Evolutionary conservation across 1,139 yeast genomes (phyloP).

Genomic region (Blastobotrys aristatus): DNA sequence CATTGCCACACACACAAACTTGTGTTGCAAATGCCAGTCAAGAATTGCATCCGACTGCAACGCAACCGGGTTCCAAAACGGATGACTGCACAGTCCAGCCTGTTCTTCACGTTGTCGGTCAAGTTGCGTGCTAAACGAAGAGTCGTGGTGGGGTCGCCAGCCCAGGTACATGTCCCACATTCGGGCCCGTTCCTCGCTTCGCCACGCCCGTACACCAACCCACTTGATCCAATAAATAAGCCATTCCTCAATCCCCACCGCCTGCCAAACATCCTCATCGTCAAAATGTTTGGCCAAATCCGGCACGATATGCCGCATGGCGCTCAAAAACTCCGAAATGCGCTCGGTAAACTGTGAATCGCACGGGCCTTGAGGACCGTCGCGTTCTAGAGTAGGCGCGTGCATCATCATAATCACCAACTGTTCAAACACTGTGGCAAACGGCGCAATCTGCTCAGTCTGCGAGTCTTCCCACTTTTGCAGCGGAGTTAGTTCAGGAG

Average conservation of each 20-base stretch:
- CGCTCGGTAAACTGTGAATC: slow-evolving; percentile 50
- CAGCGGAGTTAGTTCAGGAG: slow-evolving; percentile 23
- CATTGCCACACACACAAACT: slow-evolving; percentile 73
- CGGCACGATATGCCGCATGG: slow-evolving; percentile 60
- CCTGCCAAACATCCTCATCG: slow-evolving; percentile 71
- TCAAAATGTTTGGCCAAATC: slow-evolving; percentile 72
- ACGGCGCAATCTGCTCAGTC: slow-evolving; percentile 10
- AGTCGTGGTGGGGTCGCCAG: slow-evolving; percentile 44
- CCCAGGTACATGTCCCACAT: slow-evolving; percentile 86
- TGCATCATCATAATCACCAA: slow-evolving; percentile 71
- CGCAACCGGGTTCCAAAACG: slow-evolving; percentile 33
- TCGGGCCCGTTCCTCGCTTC: slow-evolving; percentile 75
- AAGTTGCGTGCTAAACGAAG: slow-evolving; percentile 24
- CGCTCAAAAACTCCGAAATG: slow-evolving; percentile 66
- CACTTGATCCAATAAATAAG: slow-evolving; percentile 92
- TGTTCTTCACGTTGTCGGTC: slow-evolving; percentile 24
- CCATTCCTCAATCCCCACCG: slow-evolving; percentile 77
- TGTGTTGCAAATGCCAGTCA: slow-evolving; percentile 73
- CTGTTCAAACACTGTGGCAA: slow-evolving; percentile 55
- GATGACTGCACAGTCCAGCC: slow-evolving; percentile 28
- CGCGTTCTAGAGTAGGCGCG: slow-evolving; percentile 42
- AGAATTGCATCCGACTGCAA: slow-evolving; percentile 39
- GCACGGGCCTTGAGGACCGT: slow-evolving; percentile 29
- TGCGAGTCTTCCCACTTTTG: slow-evolving; percentile 12
- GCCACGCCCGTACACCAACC: slow-evolving; percentile 86